Evolutionary conservation across 768 basidiomycete genomes (phyloP).

Genomic region (Kwoniella sp.): DNA sequence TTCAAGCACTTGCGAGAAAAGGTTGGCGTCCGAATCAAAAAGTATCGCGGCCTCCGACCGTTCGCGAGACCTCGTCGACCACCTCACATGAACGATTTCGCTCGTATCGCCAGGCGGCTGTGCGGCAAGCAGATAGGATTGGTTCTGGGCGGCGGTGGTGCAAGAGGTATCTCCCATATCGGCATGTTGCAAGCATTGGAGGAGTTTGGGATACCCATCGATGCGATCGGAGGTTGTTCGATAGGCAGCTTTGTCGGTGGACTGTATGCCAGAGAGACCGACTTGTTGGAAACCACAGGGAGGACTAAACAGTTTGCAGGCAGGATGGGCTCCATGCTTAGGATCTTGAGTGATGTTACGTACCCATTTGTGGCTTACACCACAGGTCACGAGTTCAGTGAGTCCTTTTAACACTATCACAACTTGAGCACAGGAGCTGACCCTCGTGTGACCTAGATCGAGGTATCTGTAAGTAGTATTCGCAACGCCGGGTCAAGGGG

Average conservation of each 20-base stretch:
- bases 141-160: slow-evolving; percentile 96
- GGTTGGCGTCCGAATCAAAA: slow-evolving; percentile 85
- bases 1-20: slow-evolving; percentile 90
- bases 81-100: slow-evolving; percentile 87
- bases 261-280: slow-evolving; percentile 90
- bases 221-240: slow-evolving; percentile 77
- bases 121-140: slow-evolving; percentile 92
- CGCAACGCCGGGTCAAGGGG: background rate
- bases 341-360: slow-evolving; percentile 89
- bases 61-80: slow-evolving; percentile 71
- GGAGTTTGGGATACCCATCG: slow-evolving; percentile 89
- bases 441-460: slow-evolving; percentile 66
- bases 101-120: slow-evolving; percentile 82
- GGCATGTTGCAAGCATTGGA: slow-evolving; percentile 91
- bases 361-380: slow-evolving; percentile 92
- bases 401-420: slow-evolving; percentile 14
- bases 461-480: slow-evolving; percentile 78
- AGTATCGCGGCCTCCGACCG: slow-evolving; percentile 71
- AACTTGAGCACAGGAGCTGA: background rate
- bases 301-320: slow-evolving; percentile 86
- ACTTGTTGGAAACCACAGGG: slow-evolving; percentile 79
- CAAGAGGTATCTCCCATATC: slow-evolving; percentile 78
- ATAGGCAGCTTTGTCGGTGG: slow-evolving; percentile 93
- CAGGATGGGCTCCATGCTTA: slow-evolving; percentile 91
- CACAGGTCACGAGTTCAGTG: slow-evolving; percentile 63